Percentiles rank a stretch among this genome's conserved stretches.
These are phyloP conservation scores for Paecilomyces dactylethromorphus DNA, from an alignment of 2,329 filamentous ascomycete species.

Conservation along the genomic window DNA sequence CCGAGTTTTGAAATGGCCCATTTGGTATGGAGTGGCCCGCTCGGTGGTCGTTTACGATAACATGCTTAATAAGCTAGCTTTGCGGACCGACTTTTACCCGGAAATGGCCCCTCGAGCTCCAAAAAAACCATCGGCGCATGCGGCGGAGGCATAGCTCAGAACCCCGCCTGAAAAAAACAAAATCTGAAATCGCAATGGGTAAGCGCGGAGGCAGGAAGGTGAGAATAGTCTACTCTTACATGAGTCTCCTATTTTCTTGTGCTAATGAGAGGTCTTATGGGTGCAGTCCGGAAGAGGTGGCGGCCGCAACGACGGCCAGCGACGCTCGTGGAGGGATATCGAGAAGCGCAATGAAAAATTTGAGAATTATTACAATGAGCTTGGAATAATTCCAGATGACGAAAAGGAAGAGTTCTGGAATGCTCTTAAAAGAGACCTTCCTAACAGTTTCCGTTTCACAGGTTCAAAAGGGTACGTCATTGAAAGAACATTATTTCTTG, in stretches of 20 bases:
- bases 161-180: background rate
- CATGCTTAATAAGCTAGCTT: no score
- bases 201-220: slow-evolving; percentile 7
- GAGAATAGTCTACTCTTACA: background rate
- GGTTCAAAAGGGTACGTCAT: slow-evolving; percentile 74
- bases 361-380: slow-evolving; percentile 76
- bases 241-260: background rate
- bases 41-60: no score
- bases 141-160: background rate
- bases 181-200: slow-evolving; percentile 5
- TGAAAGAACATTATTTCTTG: background rate
- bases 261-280: background rate
- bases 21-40: no score
- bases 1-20: no score
- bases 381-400: slow-evolving; percentile 67
- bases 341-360: slow-evolving; percentile 76
- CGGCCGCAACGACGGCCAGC: slow-evolving; percentile 37
- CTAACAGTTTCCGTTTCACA: slow-evolving; percentile 96
- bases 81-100: background rate
- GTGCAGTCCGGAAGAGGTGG: slow-evolving; percentile 19
- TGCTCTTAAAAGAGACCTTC: slow-evolving; percentile 73
- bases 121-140: slow-evolving; percentile 1
- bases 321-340: slow-evolving; percentile 53
- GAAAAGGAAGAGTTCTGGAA: slow-evolving; percentile 81
- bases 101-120: background rate